These are phyloP conservation scores for Penicillium pulvis DNA, from an alignment of 495 filamentous ascomycete species.

Conservation along the genomic window DNA sequence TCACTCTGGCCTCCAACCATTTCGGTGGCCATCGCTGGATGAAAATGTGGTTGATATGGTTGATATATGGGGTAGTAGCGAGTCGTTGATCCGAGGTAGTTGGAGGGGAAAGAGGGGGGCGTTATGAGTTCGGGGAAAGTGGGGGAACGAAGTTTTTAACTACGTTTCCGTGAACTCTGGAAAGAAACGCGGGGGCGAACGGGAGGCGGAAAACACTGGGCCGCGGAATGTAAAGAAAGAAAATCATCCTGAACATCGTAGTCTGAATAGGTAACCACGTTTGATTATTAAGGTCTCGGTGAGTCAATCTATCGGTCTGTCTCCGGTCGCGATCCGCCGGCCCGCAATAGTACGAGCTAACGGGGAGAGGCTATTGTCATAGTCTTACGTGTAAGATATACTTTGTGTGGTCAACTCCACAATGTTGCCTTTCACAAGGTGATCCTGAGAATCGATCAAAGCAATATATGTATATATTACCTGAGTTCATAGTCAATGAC, in stretches of 20 bases:
- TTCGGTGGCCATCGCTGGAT: slow-evolving; percentile 31
- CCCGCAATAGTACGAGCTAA: not conserved
- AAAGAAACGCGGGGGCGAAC: slow-evolving; percentile 7
- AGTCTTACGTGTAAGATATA: not conserved
- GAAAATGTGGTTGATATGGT: slow-evolving; percentile 8
- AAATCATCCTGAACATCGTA: not conserved
- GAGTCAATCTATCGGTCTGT: slow-evolving; percentile 27
- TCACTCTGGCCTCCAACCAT: slow-evolving; percentile 35
- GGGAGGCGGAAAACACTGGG: slow-evolving; percentile 24
- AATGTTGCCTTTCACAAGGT: too few species aligned
- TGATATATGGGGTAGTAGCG: slow-evolving; percentile 3
- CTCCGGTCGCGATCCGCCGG: slow-evolving; percentile 2
- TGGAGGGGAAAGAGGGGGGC: slow-evolving; percentile 14
- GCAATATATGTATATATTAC: too few species aligned
- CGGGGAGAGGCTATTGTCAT: too few species aligned
- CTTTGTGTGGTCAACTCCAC: too few species aligned
- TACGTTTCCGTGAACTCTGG: not conserved
- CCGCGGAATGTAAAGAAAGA: slow-evolving; percentile 9
- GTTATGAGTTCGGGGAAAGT: not conserved
- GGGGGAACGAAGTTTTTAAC: slow-evolving; percentile 3
- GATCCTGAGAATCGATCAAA: not conserved
- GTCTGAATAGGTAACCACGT: not conserved
- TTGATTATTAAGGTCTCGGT: slow-evolving; percentile 32
- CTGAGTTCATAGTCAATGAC: too few species aligned
- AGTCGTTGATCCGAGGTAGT: slow-evolving; percentile 5